Evolutionary conservation across 2,329 filamentous ascomycete species (phyloP).

Genomic region (Cryphonectria japonica): DNA sequence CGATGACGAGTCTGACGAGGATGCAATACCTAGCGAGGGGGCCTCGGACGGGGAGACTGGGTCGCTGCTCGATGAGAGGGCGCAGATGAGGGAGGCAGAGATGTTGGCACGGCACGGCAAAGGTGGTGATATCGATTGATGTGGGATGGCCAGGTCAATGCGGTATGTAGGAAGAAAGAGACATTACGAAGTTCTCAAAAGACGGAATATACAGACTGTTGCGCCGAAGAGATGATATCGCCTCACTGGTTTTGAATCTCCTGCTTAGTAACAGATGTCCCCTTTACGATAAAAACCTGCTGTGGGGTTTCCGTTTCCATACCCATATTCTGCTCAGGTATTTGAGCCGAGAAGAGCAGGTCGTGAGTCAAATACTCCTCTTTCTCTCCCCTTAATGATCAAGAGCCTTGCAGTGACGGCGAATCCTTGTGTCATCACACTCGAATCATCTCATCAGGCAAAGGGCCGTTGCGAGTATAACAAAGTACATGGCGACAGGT

Average conservation of each 20-base stretch:
- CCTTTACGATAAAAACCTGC: background rate
- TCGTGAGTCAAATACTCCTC: no score
- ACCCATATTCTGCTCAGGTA: background rate
- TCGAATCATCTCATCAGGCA: background rate
- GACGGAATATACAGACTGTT: background rate
- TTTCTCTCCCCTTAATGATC: background rate
- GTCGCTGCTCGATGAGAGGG: conserved; percentile 33
- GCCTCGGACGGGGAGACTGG: conserved; percentile 43
- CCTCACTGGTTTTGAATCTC: background rate
- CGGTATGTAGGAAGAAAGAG: background rate
- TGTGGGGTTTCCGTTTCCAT: background rate
- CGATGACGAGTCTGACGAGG: conserved; percentile 36
- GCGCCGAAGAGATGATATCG: background rate
- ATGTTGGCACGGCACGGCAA: conserved; percentile 30
- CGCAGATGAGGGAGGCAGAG: conserved; percentile 38
- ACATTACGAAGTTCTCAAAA: background rate
- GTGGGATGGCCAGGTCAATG: background rate
- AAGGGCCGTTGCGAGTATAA: background rate
- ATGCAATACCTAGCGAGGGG: conserved; percentile 35
- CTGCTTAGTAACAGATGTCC: background rate
- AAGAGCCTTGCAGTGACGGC: background rate
- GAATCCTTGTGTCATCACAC: background rate
- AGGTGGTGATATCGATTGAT: conserved; percentile 14
- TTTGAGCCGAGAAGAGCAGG: background rate
- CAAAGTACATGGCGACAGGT: background rate